phyloP scores from a whole-genome alignment of 148 eudicot species.

The Persicaria maculosa region DNA sequence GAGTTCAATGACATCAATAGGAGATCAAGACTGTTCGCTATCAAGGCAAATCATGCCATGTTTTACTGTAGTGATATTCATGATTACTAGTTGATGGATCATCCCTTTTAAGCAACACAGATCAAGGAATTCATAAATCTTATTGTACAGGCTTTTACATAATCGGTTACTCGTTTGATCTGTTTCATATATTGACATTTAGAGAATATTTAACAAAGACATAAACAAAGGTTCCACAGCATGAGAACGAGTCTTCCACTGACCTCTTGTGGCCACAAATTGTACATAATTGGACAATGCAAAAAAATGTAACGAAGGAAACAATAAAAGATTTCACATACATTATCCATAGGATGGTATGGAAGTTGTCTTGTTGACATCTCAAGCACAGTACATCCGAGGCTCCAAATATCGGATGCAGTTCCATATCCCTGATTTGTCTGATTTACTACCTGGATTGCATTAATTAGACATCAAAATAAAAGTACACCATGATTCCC shows the following conservation, averaged over 20 bases:
- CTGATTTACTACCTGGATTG: constrained; percentile 51
- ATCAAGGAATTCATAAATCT: too few species aligned
- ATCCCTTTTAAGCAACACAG: too few species aligned
- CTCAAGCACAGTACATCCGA: constrained; percentile 92
- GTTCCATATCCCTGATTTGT: constrained; percentile 68
- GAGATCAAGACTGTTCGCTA: too few species aligned
- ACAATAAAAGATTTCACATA: constrained; percentile 24
- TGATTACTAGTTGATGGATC: too few species aligned
- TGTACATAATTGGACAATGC: neutral
- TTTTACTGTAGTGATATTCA: too few species aligned
- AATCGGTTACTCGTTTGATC: neutral
- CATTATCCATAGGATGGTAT: constrained; percentile 54
- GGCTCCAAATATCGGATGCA: constrained; percentile 96
- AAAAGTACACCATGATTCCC: neutral
- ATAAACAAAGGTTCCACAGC: neutral
- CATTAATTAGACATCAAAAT: constrained; percentile 6
- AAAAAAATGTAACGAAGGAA: neutral
- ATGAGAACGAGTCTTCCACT: neutral
- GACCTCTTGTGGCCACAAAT: neutral
- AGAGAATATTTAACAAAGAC: neutral
- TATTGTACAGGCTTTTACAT: neutral
- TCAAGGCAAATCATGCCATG: too few species aligned
- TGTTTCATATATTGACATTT: neutral
- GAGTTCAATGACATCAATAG: too few species aligned
- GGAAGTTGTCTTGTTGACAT: constrained; percentile 76